Conservation (phyloP, 208 protist species). For the Dictyostelium gargantuum region DNA sequence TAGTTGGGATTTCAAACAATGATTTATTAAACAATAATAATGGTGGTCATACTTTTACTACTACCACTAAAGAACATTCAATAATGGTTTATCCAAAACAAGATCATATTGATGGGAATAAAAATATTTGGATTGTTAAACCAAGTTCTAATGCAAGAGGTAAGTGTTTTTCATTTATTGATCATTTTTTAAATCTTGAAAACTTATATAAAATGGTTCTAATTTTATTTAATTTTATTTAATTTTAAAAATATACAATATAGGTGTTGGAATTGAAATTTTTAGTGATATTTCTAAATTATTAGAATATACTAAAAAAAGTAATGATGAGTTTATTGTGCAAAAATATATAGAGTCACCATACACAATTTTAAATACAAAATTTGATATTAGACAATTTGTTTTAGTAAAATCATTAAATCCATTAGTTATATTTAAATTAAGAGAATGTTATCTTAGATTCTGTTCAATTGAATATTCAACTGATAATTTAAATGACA, state of each 20-base stretch:
- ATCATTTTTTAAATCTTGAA: too few relatives aligned
- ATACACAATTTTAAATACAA: constrained; percentile 38
- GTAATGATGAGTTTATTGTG: constrained; percentile 18
- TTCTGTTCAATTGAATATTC: constrained; percentile 54
- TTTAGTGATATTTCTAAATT: constrained; percentile 54
- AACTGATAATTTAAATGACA: constrained; percentile 53
- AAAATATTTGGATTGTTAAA: constrained; percentile 78
- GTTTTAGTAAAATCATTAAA: constrained; percentile 70
- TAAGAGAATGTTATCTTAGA: constrained; percentile 69
- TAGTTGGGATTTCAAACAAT: neutral
- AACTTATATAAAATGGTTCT: neutral
- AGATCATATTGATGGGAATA: constrained; percentile 59
- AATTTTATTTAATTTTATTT: neutral
- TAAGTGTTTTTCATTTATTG: too few relatives aligned
- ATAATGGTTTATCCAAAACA: constrained; percentile 7
- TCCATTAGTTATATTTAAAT: constrained; percentile 61
- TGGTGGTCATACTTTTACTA: neutral
- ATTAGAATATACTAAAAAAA: constrained; percentile 14
- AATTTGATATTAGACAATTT: constrained; percentile 78
- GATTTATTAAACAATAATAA: neutral
- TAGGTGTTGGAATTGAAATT: constrained; percentile 60
- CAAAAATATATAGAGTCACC: constrained; percentile 76
- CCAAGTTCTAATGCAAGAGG: constrained; percentile 13
- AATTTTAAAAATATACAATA: too few relatives aligned
- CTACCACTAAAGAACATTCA: neutral